A percentile compares a stretch with the other conserved stretches of the same genome.
These are phyloP conservation scores for Colletotrichum chlorophyti DNA, from an alignment of 2,329 filamentous ascomycete genomes.

Conservation along the genomic window DNA sequence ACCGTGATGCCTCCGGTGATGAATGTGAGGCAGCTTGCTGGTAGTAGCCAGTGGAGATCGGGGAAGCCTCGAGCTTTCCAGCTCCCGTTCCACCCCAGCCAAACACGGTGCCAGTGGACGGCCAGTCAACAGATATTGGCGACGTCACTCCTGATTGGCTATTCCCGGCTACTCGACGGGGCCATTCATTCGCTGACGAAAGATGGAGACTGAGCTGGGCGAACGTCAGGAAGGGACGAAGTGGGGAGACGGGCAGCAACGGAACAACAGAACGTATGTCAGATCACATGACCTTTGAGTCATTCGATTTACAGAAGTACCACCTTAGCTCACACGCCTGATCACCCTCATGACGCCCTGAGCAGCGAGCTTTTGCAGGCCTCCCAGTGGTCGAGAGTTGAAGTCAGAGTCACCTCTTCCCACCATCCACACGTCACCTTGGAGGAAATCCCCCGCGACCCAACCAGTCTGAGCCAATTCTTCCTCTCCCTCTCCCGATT, in stretches of 20 bases:
- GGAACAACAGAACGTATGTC: background rate
- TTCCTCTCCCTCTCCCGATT: slow-evolving; percentile 15
- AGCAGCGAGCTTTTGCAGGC: no score
- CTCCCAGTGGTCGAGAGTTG: background rate
- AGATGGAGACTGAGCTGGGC: background rate
- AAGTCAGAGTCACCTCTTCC: slow-evolving; percentile 5
- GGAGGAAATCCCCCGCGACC: slow-evolving; percentile 22
- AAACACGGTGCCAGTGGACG: slow-evolving; percentile 11
- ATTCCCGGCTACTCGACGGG: background rate
- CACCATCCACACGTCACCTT: slow-evolving; percentile 25
- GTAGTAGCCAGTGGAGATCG: background rate
- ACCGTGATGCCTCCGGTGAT: slow-evolving; percentile 20
- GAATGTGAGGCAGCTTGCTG: slow-evolving; percentile 3
- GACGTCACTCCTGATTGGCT: slow-evolving; percentile 6
- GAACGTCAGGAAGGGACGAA: background rate
- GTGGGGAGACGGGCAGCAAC: background rate
- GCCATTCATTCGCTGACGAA: background rate
- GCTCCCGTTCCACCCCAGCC: slow-evolving; percentile 7
- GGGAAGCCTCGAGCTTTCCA: slow-evolving; percentile 16
- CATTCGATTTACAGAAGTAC: no score
- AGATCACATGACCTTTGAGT: slow-evolving; percentile 23
- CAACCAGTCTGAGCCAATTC: slow-evolving; percentile 11
- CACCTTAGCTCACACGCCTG: no score
- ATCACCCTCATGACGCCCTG: no score
- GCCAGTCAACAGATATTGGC: background rate